Base-by-base conservation (phyloP, 2,329 filamentous ascomycete species). In the Coleophoma crateriformis region DNA sequence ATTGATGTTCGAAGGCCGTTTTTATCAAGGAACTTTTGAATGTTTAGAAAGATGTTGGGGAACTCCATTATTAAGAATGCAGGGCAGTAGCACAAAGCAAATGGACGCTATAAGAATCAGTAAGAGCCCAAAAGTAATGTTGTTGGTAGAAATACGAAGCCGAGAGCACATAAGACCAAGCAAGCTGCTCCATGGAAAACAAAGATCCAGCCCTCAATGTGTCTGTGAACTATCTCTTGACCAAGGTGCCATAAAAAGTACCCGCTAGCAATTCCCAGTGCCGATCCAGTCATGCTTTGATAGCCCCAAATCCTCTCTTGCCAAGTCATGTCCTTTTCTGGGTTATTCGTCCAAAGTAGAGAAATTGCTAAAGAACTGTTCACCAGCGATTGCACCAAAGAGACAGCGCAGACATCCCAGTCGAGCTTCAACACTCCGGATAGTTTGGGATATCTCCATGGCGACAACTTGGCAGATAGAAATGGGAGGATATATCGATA, bases 271-370 rank as follows among this genome's bases (percentile, higher is more conserved):
- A 54, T 45, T 3, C 46, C 49, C 7, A 54, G 40, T 34, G 40
- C 49, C 6, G 19, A 17, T 5, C 48, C 49, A 33, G 49, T 54
- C 15, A 46, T 17, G 6, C 37, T 15, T 32, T 51, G 42, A 34
- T 54, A 54, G 6, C 49, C 52, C 38, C 50, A 38, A 20, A 51
- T 47, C 34, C 49, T 47, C 34, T 54, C 52, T 34, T 54, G 46
- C 6, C 48, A 41, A 13, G 41, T 54, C 34, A 51, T 48, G 3
- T 46, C 41, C 13, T 46, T 43, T 34, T 47, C 34, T 17, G 48
- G 49, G 11, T 51, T 47, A 8, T 42, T 19, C 14, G 48, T 43
- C 15, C 40, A 7, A 4, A 54, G 47, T 4, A 50, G 11, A n/a
- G 47, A 49, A 32, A 50, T 50, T 8, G 50, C 47, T 4, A 49